A percentile compares a stretch with the other conserved stretches of the same genome.
Conservation (phyloP, 179 eudicot genomes). For the Silene coronaria region DNA sequence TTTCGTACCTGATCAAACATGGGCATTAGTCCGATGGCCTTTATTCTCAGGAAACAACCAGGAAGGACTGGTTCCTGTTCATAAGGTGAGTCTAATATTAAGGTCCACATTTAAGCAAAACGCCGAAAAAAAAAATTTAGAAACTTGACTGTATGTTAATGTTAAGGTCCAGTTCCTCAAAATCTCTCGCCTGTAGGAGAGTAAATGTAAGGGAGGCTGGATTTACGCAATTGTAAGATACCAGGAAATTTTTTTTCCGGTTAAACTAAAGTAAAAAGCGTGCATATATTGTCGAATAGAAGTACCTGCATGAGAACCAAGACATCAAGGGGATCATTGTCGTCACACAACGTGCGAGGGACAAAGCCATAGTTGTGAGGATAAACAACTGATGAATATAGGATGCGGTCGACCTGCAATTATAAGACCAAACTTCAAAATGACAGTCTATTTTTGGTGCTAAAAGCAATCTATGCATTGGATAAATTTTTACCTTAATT, state of each 20-base stretch:
- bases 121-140: not conserved
- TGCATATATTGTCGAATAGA: not conserved
- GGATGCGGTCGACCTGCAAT: constrained; percentile 67
- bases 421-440: not conserved
- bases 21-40: constrained; percentile 74
- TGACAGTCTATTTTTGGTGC: not conserved
- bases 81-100: not conserved
- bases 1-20: constrained; percentile 73
- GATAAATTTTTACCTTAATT: constrained; percentile 44
- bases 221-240: too few species aligned
- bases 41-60: constrained; percentile 73
- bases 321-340: constrained; percentile 87
- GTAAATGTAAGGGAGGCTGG: too few species aligned
- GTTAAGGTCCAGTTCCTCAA: too few species aligned
- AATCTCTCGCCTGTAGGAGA: too few species aligned
- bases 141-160: not conserved
- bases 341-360: constrained; percentile 84
- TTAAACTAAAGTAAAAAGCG: not conserved
- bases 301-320: constrained; percentile 84
- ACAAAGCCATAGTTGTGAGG: constrained; percentile 92
- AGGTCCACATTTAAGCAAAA: not conserved
- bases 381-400: constrained; percentile 84
- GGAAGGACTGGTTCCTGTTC: constrained; percentile 71
- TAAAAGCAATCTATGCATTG: not conserved
- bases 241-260: too few species aligned